A percentile compares a stretch with the other conserved stretches of the same genome.
These are phyloP conservation scores for Pseudogymnoascus destructans DNA, from an alignment of 2,329 filamentous ascomycete species.

Conservation along the genomic window DNA sequence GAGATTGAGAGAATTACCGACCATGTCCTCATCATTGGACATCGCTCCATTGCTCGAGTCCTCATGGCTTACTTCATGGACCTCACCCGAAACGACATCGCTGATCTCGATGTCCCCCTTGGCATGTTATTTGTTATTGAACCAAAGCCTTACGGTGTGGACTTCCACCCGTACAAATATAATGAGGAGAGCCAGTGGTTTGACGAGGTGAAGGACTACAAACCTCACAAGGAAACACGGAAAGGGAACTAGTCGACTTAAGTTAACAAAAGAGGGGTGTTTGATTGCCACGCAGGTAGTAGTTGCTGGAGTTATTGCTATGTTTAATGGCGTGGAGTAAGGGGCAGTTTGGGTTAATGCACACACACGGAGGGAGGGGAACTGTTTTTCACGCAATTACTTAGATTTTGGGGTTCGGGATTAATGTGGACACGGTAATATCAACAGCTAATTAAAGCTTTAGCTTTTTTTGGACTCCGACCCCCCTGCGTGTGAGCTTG, in stretches of 20 bases:
- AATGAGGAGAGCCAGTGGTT: slow-evolving; percentile 69
- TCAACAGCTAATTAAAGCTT: not conserved
- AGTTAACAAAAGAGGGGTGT: not conserved
- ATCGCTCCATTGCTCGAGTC: slow-evolving; percentile 83
- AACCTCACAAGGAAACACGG: slow-evolving; percentile 43
- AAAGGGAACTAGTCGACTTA: slow-evolving; percentile 18
- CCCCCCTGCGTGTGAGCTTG: slow-evolving; percentile 9
- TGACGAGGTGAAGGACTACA: slow-evolving; percentile 72
- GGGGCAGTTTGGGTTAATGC: not conserved
- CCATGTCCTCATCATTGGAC: slow-evolving; percentile 82
- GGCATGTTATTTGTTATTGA: slow-evolving; percentile 92
- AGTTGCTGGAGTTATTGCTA: not conserved
- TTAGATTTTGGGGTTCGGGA: not conserved
- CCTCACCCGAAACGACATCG: slow-evolving; percentile 77
- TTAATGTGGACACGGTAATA: not conserved
- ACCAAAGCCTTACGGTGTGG: slow-evolving; percentile 93
- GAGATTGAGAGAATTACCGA: slow-evolving; percentile 97
- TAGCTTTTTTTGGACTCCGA: not conserved
- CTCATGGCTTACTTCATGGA: slow-evolving; percentile 95
- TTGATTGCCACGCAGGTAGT: not conserved
- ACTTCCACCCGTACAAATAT: slow-evolving; percentile 92
- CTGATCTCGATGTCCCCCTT: slow-evolving; percentile 84
- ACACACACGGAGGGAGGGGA: not conserved
- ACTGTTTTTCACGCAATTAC: not conserved
- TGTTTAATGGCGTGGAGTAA: not conserved